Evolutionary conservation across 768 basidiomycete species (phyloP), one percentile per base, ranked within the genome.

Genomic region (Leucosporidium creatinivorum): DNA sequence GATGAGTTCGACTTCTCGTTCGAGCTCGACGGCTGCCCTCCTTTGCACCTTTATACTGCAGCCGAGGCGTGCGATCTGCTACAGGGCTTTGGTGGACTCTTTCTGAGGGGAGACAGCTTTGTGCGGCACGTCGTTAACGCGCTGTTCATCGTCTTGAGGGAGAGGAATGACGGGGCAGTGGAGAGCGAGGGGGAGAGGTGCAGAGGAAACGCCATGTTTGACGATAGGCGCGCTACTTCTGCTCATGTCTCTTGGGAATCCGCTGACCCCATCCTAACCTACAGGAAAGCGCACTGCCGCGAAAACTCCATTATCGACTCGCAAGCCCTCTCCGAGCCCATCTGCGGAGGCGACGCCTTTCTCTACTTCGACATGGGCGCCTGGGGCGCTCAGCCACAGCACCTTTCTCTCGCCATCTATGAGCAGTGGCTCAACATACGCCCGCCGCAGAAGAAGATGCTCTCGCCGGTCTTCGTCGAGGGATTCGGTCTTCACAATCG

Each of bases 51-150:
- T 10, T 66, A 54, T 51, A 51, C 59, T n/a, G 7, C 15, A 0
- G 65, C 51, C 15, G 65, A 66, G 25, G 65, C 65, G 23, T 66
- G 65, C 54, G 65, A 66, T 30, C 19, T 66, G 0, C 26, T 66
- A 3, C 12, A n/a, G 13, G 50, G 51, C 21, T 66, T 28, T 19
- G 65, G 65, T 4, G 65, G 59, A n/a, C 25, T 66, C 17, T 31
- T 52, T 30, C 31, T 51, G 31, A 12, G 50, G 9, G 65, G 65
- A 1, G 65, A 66, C 9, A 26, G n/a, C 23, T 33, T 61, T 23
- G 52, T 60, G 1, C 31, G 65, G n/a, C 65, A 66, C 17, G n/a
- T 66, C n/a, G 31, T 33, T 3, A 55, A 61, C 15, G 65, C 65
- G 30, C 47, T 66, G 13, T 56, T 66, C 26, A 66, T 66, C 25